Evolutionary conservation across 2,329 filamentous ascomycete genomes (phyloP).

Genomic region (Phoma herbarum): DNA sequence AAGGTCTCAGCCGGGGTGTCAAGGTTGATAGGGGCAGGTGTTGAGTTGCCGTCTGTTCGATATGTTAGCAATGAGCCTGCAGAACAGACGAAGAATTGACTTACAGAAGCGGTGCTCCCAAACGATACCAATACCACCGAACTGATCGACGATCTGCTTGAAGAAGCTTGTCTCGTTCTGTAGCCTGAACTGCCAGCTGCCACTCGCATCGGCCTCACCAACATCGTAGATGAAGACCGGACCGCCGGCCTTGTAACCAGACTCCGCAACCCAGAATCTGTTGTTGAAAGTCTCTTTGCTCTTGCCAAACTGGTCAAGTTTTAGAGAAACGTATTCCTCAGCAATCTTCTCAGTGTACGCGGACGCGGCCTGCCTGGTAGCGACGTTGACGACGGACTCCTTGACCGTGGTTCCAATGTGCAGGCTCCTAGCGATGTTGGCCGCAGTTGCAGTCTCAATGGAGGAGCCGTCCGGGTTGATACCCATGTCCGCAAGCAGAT

Average conservation of each 20-base stretch:
- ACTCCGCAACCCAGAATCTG: conserved; percentile 49
- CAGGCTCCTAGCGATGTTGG: conserved; percentile 18
- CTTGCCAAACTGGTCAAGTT: conserved; percentile 49
- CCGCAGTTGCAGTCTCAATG: conserved; percentile 21
- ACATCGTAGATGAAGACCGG: conserved; percentile 53
- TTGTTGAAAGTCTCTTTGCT: conserved; percentile 47
- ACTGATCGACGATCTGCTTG: conserved; percentile 49
- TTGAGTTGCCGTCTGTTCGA: conserved; percentile 50
- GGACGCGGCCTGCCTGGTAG: conserved; percentile 7
- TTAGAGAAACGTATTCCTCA: conserved; percentile 48
- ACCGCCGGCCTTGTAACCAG: conserved; percentile 47
- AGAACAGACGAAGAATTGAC: conserved; percentile 1
- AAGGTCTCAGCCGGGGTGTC: conserved; percentile 48
- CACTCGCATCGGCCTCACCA: conserved; percentile 46
- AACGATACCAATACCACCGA: conserved; percentile 49
- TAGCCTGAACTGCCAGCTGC: conserved; percentile 37
- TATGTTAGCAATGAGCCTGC: conserved; percentile 5
- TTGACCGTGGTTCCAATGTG: conserved; percentile 21
- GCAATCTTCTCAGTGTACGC: conserved; percentile 28
- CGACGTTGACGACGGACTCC: neutral
- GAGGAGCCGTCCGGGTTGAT: conserved; percentile 44
- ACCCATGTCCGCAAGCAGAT: conserved; percentile 45
- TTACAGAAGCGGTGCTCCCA: conserved; percentile 54
- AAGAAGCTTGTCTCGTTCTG: conserved; percentile 46
- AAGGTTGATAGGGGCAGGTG: conserved; percentile 43